A percentile compares a stretch with the other conserved stretches of the same genome.
Conservation (phyloP, 2,329 filamentous ascomycete species). For the Grosmannia huntii region DNA sequence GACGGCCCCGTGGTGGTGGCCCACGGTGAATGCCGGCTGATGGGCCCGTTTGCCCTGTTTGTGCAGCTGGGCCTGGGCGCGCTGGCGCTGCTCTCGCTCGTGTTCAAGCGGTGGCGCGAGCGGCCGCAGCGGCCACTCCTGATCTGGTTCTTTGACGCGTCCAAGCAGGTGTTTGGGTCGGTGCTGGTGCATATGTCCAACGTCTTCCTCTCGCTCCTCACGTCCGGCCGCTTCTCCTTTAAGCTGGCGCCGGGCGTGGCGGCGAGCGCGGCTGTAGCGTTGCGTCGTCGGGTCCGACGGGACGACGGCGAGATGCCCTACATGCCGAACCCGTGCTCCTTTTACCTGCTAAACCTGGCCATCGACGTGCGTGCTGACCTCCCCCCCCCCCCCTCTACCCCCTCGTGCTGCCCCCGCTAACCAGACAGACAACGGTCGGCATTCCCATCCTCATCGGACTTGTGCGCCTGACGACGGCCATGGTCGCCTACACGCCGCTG, state of each 20-base stretch:
- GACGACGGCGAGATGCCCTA: constrained; percentile 39
- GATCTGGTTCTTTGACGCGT: constrained; percentile 96
- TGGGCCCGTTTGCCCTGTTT: constrained; percentile 82
- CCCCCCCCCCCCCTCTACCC: not conserved
- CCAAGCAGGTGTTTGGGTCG: constrained; percentile 93
- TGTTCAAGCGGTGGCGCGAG: constrained; percentile 89
- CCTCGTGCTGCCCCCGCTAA: constrained; percentile 9
- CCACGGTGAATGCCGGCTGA: constrained; percentile 65
- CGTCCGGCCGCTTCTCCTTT: constrained; percentile 68
- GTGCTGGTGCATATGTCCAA: constrained; percentile 86
- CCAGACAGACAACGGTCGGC: constrained; percentile 71
- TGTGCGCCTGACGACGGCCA: constrained; percentile 61
- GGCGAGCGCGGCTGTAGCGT: constrained; percentile 16
- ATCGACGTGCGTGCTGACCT: constrained; percentile 65
- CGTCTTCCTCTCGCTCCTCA: constrained; percentile 91
- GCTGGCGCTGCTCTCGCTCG: constrained; percentile 71
- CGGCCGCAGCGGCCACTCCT: constrained; percentile 82
- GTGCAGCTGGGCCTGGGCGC: constrained; percentile 79
- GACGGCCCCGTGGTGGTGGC: constrained; percentile 18
- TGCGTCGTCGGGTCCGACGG: constrained; percentile 20
- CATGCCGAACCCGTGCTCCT: constrained; percentile 86
- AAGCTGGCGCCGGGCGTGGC: constrained; percentile 36
- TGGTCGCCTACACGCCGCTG: constrained; percentile 62
- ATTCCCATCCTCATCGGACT: constrained; percentile 90
- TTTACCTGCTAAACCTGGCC: constrained; percentile 84